A percentile compares a stretch with the other conserved stretches of the same genome.
Evolutionary conservation across 192 early-diverging fungal genomes (phyloP).

Genomic region (Haplosporangium gracile): DNA sequence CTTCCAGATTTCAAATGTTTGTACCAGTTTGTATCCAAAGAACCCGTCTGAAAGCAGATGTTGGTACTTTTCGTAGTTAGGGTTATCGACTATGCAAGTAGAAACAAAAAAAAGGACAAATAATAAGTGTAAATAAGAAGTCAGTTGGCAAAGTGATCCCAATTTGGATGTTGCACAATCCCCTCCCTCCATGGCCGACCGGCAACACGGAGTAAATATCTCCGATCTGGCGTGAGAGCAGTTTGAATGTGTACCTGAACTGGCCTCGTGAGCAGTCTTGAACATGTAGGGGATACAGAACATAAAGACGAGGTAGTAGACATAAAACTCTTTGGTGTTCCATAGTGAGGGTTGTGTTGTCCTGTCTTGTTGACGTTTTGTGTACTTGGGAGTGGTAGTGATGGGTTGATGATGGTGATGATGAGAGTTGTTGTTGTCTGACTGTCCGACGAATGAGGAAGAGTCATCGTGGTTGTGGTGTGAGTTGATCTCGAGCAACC

Average conservation of each 20-base stretch:
- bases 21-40: slow-evolving; percentile 55
- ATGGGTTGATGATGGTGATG: slow-evolving; percentile 18
- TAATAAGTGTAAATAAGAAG: background rate
- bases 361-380: slow-evolving; percentile 36
- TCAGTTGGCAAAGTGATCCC: background rate
- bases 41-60: slow-evolving; percentile 47
- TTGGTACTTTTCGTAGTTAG: slow-evolving; percentile 52
- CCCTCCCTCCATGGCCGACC: background rate
- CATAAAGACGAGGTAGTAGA: slow-evolving; percentile 75
- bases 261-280: slow-evolving; percentile 66
- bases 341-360: slow-evolving; percentile 67
- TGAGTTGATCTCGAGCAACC: slow-evolving; percentile 29
- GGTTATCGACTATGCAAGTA: slow-evolving; percentile 23
- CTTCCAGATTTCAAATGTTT: background rate
- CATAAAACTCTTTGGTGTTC: slow-evolving; percentile 80
- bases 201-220: too few species aligned
- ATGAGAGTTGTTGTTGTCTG: background rate
- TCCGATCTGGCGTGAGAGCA: too few species aligned
- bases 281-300: slow-evolving; percentile 76
- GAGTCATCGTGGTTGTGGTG: slow-evolving; percentile 1
- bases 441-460: slow-evolving; percentile 21
- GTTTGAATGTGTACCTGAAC: slow-evolving; percentile 60
- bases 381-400: slow-evolving; percentile 19
- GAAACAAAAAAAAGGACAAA: background rate
- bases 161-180: background rate